Percentiles rank a stretch among this genome's conserved stretches.
Evolutionary conservation across 2,329 filamentous ascomycete genomes (phyloP).

Genomic region (Penicillium sp.): DNA sequence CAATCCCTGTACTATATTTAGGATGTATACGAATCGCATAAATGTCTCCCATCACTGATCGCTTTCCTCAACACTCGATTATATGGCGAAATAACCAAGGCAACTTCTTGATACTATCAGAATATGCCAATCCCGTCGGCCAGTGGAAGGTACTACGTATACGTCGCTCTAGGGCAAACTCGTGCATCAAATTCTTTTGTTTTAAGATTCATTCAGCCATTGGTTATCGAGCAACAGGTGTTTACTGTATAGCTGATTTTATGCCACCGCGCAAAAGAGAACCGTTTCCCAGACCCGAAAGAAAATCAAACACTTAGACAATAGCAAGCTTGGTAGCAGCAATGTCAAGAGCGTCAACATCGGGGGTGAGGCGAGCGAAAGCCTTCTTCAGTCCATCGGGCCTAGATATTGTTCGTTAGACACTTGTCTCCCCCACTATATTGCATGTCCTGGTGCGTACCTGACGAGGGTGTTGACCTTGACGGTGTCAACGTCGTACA

Average conservation of each 20-base stretch:
- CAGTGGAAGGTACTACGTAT: background rate
- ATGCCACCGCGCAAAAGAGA: slow-evolving; percentile 47
- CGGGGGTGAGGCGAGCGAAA: slow-evolving; percentile 90
- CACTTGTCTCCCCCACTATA: background rate
- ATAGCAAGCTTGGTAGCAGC: slow-evolving; percentile 98
- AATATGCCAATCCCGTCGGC: background rate
- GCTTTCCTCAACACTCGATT: background rate
- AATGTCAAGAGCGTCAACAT: slow-evolving; percentile 98
- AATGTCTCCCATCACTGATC: background rate
- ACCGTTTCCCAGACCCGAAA: slow-evolving; percentile 52
- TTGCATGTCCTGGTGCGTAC: slow-evolving; percentile 53
- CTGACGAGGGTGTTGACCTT: slow-evolving; percentile 99
- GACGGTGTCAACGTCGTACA: slow-evolving; percentile 96
- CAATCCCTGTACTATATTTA: background rate
- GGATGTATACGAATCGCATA: background rate
- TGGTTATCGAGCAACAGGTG: slow-evolving; percentile 34
- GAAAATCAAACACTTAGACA: slow-evolving; percentile 69
- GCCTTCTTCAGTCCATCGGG: slow-evolving; percentile 99
- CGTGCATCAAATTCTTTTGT: slow-evolving; percentile 38
- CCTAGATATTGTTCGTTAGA: slow-evolving; percentile 50
- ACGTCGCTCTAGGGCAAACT: slow-evolving; percentile 18
- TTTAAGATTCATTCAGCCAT: slow-evolving; percentile 45
- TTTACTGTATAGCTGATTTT: slow-evolving; percentile 41
- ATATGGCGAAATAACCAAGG: background rate
- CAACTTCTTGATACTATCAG: background rate